Evolutionary conservation across 208 protist genomes (phyloP).

Genomic region (Leishmania tropica): DNA sequence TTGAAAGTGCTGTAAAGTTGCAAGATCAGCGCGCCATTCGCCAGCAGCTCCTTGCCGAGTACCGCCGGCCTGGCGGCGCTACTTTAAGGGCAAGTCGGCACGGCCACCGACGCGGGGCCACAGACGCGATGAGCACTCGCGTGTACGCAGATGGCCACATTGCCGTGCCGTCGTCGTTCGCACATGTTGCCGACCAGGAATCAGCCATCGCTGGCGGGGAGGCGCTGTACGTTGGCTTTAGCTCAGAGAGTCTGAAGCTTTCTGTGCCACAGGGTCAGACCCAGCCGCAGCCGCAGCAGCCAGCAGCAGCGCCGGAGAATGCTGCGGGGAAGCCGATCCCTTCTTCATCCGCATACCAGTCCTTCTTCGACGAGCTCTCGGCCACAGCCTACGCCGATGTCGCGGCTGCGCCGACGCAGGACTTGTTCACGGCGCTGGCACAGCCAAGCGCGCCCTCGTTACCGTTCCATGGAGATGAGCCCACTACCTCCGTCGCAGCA

Average conservation of each 20-base stretch:
- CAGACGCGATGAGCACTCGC: background rate
- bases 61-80: slow-evolving; percentile 13
- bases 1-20: background rate
- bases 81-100: background rate
- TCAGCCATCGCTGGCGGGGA: background rate
- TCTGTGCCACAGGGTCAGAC: slow-evolving; percentile 1
- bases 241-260: slow-evolving; percentile 29
- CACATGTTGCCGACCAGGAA: background rate
- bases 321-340: background rate
- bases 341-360: background rate
- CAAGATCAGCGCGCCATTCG: slow-evolving; percentile 28
- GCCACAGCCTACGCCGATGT: background rate
- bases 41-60: slow-evolving; percentile 17
- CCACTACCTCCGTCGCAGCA: background rate
- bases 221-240: slow-evolving; percentile 28
- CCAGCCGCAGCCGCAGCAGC: background rate
- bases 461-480: background rate
- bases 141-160: background rate
- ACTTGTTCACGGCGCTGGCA: slow-evolving; percentile 7
- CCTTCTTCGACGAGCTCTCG: background rate
- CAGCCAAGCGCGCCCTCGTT: background rate
- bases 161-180: background rate
- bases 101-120: background rate
- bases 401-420: slow-evolving; percentile 14
- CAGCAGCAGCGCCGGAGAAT: background rate